These are phyloP conservation scores for Pholiota microspora DNA, from an alignment of 768 basidiomycete species.

Conservation along the genomic window DNA sequence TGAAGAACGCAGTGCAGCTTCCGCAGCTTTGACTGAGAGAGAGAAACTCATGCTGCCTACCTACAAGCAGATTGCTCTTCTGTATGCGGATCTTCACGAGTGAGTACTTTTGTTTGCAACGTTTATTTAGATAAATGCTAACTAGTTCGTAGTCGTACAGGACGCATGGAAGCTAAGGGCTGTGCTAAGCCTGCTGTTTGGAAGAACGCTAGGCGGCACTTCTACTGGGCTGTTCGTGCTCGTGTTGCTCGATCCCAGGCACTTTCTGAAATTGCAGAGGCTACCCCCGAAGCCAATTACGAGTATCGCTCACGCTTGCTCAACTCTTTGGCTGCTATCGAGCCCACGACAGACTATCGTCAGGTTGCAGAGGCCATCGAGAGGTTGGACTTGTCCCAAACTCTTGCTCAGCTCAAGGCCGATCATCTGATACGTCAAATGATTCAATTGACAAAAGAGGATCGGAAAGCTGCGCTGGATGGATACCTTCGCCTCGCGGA, in stretches of 20 bases:
- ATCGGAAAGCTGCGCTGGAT: constrained; percentile 74
- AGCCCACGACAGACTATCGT: constrained; percentile 51
- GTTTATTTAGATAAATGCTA: constrained; percentile 1
- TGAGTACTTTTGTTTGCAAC: constrained; percentile 52
- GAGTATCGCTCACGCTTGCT: constrained; percentile 69
- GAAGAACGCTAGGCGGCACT: constrained; percentile 85
- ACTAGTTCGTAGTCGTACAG: constrained; percentile 63
- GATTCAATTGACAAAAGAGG: constrained; percentile 66
- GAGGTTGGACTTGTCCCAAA: constrained; percentile 61
- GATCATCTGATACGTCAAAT: constrained; percentile 68
- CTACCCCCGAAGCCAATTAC: constrained; percentile 66
- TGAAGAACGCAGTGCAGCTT: constrained; percentile 72
- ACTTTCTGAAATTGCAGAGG: constrained; percentile 60
- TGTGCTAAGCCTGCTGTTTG: constrained; percentile 85
- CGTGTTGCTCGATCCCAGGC: constrained; percentile 69
- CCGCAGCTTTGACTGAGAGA: constrained; percentile 66
- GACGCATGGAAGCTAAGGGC: constrained; percentile 97
- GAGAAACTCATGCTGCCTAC: constrained; percentile 83
- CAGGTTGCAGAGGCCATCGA: constrained; percentile 67
- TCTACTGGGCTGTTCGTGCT: constrained; percentile 94
- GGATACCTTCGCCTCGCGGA: constrained; percentile 75
- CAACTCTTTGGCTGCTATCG: constrained; percentile 55
- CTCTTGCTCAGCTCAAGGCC: constrained; percentile 61
- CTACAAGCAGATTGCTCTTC: constrained; percentile 90
- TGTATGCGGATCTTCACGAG: constrained; percentile 98